A percentile compares a stretch with the other conserved stretches of the same genome.
These are phyloP conservation scores for Pestalotiopsis sp. DNA, from an alignment of 2,329 filamentous ascomycete genomes.

Conservation along the genomic window DNA sequence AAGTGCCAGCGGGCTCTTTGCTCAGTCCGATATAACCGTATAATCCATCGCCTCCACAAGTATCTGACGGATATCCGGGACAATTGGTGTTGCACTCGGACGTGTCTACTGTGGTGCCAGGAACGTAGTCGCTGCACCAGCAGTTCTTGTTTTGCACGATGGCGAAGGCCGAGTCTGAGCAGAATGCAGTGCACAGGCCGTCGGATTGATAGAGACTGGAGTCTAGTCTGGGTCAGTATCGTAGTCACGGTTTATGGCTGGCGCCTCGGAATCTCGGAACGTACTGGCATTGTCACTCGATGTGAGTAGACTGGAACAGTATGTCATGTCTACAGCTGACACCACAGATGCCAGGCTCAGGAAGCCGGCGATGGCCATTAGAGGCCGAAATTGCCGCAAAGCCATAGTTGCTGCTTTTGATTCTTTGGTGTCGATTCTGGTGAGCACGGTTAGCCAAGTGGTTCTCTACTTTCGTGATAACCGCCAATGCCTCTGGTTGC, in stretches of 20 bases:
- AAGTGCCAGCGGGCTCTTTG: slow-evolving; percentile 61
- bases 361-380: slow-evolving; percentile 25
- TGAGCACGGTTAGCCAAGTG: not conserved
- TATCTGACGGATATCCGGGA: slow-evolving; percentile 69
- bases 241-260: slow-evolving; percentile 11
- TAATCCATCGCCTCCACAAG: slow-evolving; percentile 64
- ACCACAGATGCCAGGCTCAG: slow-evolving; percentile 24
- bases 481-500: not conserved
- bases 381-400: slow-evolving; percentile 21
- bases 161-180: slow-evolving; percentile 66
- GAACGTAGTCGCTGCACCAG: slow-evolving; percentile 76
- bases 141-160: slow-evolving; percentile 68
- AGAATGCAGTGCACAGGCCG: slow-evolving; percentile 67
- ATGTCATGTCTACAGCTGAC: slow-evolving; percentile 36
- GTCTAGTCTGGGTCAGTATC: slow-evolving; percentile 40
- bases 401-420: slow-evolving; percentile 23
- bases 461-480: not conserved
- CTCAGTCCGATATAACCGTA: slow-evolving; percentile 68
- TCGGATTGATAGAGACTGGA: slow-evolving; percentile 67
- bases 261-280: slow-evolving; percentile 25
- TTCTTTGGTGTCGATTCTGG: not conserved
- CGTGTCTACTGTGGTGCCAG: slow-evolving; percentile 46
- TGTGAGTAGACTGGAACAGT: slow-evolving; percentile 52
- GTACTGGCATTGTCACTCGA: slow-evolving; percentile 43
- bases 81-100: slow-evolving; percentile 60